Evolutionary conservation across 129 eudicot species (phyloP), one percentile per base, ranked within the genome.

Genomic region (Dittrichia graveolens): DNA sequence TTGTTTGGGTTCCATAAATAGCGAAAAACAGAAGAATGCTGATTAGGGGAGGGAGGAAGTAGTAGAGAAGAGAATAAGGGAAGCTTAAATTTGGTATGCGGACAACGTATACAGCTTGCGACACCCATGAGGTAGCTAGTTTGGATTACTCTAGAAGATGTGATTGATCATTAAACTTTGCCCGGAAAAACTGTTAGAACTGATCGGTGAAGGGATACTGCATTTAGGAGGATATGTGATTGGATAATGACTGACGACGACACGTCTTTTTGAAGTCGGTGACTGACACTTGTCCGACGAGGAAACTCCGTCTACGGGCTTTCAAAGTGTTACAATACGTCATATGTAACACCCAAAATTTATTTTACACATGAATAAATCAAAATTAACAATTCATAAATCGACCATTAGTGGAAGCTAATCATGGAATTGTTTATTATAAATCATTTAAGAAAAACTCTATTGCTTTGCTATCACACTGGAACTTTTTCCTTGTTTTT

Each of bases 21-120:
- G 80, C 37, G 58, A 67, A 77, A 56, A 41, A 9, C 31, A 43
- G 73, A 62, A 72, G 49, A 55, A 50, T 56, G 61, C 38, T 53
- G 69, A 44, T 43, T 15, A 47, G 44, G 16, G 60, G 50, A 54
- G 40, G n/a, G 71, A 72, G 72, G 24, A 72, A 56, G 75, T 56
- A 13, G 75, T 64, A 44, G 83, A 37, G 59, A 82, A 82, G 61
- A 72, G 13, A n/a, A 61, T 49, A 10, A 31, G 15, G 71, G 46
- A 68, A 58, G 80, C 60, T 74, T 82, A 78, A 73, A 54, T 82
- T 67, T 52, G 80, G 81, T 37, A 77, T 55, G 76, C 60, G 78
- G 79, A 77, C 82, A 81, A 60, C 52, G 18, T 72, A 71, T 71
- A 77, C 85, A 82, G 82, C 85, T 82, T 24, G 85, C 79, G 56